Evolutionary conservation across 306 rosid genomes (phyloP), one percentile per base, ranked within the genome.

Genomic region (Ochetophila trinervis): DNA sequence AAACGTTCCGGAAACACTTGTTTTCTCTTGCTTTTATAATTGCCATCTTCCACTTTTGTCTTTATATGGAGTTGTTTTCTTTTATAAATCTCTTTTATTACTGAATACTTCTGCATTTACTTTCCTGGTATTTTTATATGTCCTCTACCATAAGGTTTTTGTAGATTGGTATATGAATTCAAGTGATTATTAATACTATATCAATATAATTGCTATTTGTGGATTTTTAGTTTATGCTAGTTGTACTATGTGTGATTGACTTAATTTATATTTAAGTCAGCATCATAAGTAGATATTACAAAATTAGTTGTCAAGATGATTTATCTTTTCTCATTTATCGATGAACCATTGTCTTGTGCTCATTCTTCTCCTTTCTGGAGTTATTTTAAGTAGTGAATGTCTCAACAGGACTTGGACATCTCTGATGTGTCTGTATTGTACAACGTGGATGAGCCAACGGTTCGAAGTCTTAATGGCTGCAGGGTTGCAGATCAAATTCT

Each of bases 391-490:
- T 21, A 21, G 8, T 22, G 23, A 54, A 35, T 51, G 66, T 66
- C 24, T 67, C n/a, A 45, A 63, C 89, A 91, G 96, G 95, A 85
- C 62, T 76, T 91, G 74, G 95, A 91, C 79, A 83, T 91, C 77
- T 91, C 96, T 60, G 67, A 81, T 47, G 82, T 78, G 51, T 83
- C 95, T 21, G 79, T 91, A 63, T 73, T 88, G 76, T 70, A 69
- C 59, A 66, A 89, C 55, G 80, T 87, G n/a, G 95, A 88, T 75
- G 96, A 85, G 73, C 90, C 84, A 57, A 91, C 97, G 44, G 97
- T 88, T 77, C 83, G 98, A 76, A 88, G 98, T 80, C 92, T 91
- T 68, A 91, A 91, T 79, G 97, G 97, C 67, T 91, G 97, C 78
- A 76, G 97, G 61, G 96, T 91, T 70, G 91, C 96, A 30, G 95